Base-by-base conservation (phyloP, 257 asterid genomes). In the Lithospermum erythrorhizon region DNA sequence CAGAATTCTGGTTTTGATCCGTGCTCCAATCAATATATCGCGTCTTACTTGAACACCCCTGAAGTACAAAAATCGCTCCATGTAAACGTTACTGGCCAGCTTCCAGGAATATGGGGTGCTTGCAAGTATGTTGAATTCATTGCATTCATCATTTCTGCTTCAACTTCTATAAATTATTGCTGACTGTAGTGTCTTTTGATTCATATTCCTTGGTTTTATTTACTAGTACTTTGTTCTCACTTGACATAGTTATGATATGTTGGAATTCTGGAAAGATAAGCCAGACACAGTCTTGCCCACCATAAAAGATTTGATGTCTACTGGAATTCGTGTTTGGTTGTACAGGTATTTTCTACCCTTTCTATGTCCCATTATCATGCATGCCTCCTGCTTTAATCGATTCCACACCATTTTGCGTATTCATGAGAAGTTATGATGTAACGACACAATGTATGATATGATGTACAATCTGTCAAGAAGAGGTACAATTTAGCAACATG, bases 1-100 rank as follows among this genome's bases (percentile, higher is more conserved):
- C 73, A 83, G 86, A 21, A 55, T 35, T 66, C 78, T n/a, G 72
- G 67, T n/a, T 86, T 41, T 19, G 90, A 83, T 83, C 89, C 89
- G 15, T 86, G 91, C 73, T 69, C 84, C 0, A 66, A 16, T 22
- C 48, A 68, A 3, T 83, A 83, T 20, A 74, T 67, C 0, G 2
- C 9, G 19, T 3, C 65, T 25, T 86, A 79, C 53, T 75, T 81
- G 9, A 86, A 83, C 75, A 70, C 24, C 14, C 78, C 70, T 0
- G 75, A 62, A 10, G 87, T 83, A 54, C 95, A 86, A 65, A 65
- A 74, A 54, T 77, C 83, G 9, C 67, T 83, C 24, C 87, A 86
- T 64, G 84, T 81, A 2, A 76, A 81, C 53, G 63, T 70, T 37
- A 75, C 73, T 0, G 78, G 80, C 45, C 45, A 35, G 19, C n/a